phyloP scores from a whole-genome alignment of 2,329 filamentous ascomycete genomes.

The Chaetomium globosum region DNA sequence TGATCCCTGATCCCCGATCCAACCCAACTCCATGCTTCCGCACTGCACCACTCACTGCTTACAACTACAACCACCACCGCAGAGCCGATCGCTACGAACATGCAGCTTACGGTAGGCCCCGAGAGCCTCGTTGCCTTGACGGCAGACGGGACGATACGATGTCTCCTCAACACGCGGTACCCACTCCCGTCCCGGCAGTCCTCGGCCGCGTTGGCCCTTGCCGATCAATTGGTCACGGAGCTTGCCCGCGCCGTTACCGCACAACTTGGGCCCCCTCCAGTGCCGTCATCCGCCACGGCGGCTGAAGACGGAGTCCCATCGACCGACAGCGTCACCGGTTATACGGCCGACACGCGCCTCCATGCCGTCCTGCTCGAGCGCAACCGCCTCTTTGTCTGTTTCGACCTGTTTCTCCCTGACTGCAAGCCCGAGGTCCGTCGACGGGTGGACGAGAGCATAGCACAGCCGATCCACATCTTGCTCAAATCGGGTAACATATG shows the following conservation, averaged over 20 bases:
- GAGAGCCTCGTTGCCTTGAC: constrained; percentile 15
- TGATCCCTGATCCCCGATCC: constrained; percentile 10
- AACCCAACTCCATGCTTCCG: constrained; percentile 12
- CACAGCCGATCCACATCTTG: constrained; percentile 12
- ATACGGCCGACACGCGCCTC: constrained; percentile 4
- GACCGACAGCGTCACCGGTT: constrained; percentile 9
- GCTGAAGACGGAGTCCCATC: constrained; percentile 14
- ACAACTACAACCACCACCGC: not conserved
- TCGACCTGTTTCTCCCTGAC: constrained; percentile 16
- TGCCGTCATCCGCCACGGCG: constrained; percentile 8
- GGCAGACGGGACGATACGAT: constrained; percentile 15
- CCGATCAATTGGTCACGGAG: constrained; percentile 8
- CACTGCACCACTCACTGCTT: constrained; percentile 7
- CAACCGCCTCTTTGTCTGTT: constrained; percentile 12
- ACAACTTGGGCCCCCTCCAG: constrained; percentile 14
- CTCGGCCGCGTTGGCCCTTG: constrained; percentile 14
- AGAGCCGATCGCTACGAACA: not conserved
- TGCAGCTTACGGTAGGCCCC: constrained; percentile 16
- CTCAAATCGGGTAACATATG: constrained; percentile 12
- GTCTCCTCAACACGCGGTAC: constrained; percentile 19
- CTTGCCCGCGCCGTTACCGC: constrained; percentile 10
- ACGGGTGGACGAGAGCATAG: constrained; percentile 11
- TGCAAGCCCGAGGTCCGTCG: constrained; percentile 16
- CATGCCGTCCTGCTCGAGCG: constrained; percentile 16
- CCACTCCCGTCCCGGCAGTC: constrained; percentile 16